Evolutionary conservation across 2,329 filamentous ascomycete genomes (phyloP).

Genomic region (Pseudogymnoascus sp.): DNA sequence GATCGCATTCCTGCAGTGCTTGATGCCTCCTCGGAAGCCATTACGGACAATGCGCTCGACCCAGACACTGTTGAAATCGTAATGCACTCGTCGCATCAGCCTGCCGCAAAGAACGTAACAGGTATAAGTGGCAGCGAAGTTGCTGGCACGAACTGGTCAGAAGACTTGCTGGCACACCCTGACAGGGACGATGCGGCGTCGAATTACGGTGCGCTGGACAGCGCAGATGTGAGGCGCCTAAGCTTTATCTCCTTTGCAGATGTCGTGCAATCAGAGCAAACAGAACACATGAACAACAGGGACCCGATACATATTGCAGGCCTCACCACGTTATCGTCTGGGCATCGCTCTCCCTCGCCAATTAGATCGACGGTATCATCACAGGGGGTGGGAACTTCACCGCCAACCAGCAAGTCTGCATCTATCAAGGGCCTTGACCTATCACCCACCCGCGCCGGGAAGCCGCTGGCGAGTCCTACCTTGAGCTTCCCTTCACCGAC

Average conservation of each 20-base stretch:
- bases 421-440: constrained; percentile 69
- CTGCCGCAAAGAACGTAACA: constrained; percentile 62
- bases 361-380: constrained; percentile 73
- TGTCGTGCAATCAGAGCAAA: constrained; percentile 80
- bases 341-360: constrained; percentile 69
- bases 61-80: constrained; percentile 90
- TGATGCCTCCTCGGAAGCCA: constrained; percentile 84
- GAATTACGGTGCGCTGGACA: constrained; percentile 72
- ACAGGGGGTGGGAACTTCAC: constrained; percentile 59
- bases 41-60: constrained; percentile 77
- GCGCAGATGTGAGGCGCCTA: constrained; percentile 69
- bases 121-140: constrained; percentile 37
- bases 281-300: constrained; percentile 52
- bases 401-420: constrained; percentile 67
- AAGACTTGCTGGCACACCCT: constrained; percentile 44
- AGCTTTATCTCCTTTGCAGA: constrained; percentile 97
- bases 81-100: constrained; percentile 76
- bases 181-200: constrained; percentile 58
- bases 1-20: constrained; percentile 88
- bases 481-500: constrained; percentile 46
- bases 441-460: constrained; percentile 51
- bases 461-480: constrained; percentile 56
- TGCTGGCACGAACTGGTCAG: constrained; percentile 27
- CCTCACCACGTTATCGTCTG: constrained; percentile 51
- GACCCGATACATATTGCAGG: constrained; percentile 66